A percentile compares a stretch with the other conserved stretches of the same genome.
These are phyloP conservation scores for Stentor roeselii DNA, from an alignment of 73 alveolate species.

Conservation along the genomic window DNA sequence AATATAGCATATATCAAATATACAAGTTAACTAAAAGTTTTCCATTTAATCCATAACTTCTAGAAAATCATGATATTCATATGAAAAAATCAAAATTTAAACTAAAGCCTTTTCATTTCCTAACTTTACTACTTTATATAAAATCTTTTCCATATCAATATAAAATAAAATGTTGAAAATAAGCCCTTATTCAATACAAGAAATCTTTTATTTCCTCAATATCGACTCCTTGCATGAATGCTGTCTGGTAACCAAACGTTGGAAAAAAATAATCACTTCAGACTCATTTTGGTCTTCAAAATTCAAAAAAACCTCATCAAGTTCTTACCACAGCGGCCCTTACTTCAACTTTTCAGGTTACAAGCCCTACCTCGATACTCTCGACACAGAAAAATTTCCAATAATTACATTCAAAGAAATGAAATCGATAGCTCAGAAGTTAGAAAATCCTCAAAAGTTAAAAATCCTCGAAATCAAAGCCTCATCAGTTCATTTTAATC, in stretches of 20 bases:
- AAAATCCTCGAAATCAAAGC: not conserved
- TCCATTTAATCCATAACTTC: too few relatives aligned
- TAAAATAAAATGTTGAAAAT: not conserved
- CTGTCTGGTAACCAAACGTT: not conserved
- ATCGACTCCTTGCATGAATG: not conserved
- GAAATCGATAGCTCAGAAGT: not conserved
- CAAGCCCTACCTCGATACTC: not conserved
- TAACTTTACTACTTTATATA: too few relatives aligned
- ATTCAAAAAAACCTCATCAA: not conserved
- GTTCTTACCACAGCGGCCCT: not conserved
- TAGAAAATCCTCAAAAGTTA: not conserved
- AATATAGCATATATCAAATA: too few relatives aligned
- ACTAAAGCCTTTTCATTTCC: too few relatives aligned
- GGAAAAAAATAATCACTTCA: not conserved
- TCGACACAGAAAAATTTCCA: not conserved
- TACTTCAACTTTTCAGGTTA: not conserved
- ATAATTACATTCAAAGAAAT: not conserved
- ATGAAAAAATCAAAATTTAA: too few relatives aligned
- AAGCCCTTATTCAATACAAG: not conserved
- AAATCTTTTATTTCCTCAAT: not conserved
- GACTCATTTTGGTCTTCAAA: not conserved
- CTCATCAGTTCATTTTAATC: conserved; percentile 4
- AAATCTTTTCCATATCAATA: too few relatives aligned
- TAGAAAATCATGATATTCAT: too few relatives aligned
- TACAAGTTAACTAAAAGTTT: too few relatives aligned